phyloP scores from a whole-genome alignment of 352 stramenopile species.

The Phytopythium sindhum region DNA sequence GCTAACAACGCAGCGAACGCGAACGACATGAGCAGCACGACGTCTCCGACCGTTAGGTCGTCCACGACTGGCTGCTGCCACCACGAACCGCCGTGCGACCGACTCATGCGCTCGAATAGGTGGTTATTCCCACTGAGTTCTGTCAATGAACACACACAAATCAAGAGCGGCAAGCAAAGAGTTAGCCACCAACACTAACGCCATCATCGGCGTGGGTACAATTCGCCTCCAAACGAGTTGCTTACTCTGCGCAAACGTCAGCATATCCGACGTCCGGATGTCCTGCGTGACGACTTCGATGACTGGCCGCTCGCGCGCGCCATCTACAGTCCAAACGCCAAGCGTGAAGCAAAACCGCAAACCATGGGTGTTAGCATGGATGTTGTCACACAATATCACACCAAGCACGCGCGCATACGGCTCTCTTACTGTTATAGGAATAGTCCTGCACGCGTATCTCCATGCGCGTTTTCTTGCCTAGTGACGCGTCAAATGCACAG shows the following conservation, averaged over 20 bases:
- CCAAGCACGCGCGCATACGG: not conserved
- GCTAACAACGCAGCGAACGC: constrained; percentile 32
- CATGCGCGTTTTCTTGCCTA: constrained; percentile 29
- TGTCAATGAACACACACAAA: constrained; percentile 2
- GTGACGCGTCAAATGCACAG: not conserved
- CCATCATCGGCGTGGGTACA: not conserved
- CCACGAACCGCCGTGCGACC: constrained; percentile 20
- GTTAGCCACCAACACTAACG: not conserved
- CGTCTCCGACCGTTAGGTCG: constrained; percentile 40
- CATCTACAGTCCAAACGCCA: constrained; percentile 35
- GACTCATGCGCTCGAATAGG: not conserved
- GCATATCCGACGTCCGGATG: constrained; percentile 48
- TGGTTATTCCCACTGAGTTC: not conserved
- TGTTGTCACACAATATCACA: constrained; percentile 9
- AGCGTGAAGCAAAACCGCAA: constrained; percentile 8
- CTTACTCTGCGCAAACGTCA: constrained; percentile 46
- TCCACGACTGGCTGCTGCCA: constrained; percentile 34
- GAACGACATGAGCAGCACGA: constrained; percentile 39
- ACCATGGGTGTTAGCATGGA: constrained; percentile 1
- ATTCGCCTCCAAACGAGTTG: not conserved
- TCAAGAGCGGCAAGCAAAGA: not conserved
- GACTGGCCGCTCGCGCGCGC: constrained; percentile 28
- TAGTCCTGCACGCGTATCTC: constrained; percentile 69
- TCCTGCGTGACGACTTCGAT: constrained; percentile 52
- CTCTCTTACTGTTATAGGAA: constrained; percentile 50